Base-by-base conservation (phyloP, 2,329 filamentous ascomycete species). In the Biscogniauxia marginata region DNA sequence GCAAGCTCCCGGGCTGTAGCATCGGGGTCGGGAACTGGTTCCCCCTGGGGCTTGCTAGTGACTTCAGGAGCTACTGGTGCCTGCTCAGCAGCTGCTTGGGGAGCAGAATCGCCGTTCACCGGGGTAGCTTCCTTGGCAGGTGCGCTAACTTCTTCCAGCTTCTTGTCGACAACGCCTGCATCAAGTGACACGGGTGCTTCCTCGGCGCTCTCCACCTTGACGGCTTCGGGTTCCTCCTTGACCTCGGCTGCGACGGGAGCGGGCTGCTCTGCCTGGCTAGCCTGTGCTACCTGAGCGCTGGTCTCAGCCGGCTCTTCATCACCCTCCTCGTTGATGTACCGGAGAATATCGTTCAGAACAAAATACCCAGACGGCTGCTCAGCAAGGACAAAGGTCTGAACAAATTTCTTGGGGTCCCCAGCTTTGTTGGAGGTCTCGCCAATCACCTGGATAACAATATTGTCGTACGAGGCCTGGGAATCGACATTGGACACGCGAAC, bases 401-500 rank as follows among this genome's bases (percentile, higher is more conserved):
- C 89, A 71, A 99, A 99, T 75, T 97, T 97, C 80, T 90, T 93
- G 69, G 93, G 91, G 57, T 95, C 90, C 62, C 88, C 87, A 49
- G 85, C 86, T 76, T 96, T 96, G 84, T 96, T 97, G 68, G 93
- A 96, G 69, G 95, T 96, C 77, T 98, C 93, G 63, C 95, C 95
- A 71, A 99, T 97, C 68, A 98, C 95, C 75, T 96, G 93, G 69
- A 99, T 96, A 67, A 99, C 87, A 66, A 99, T 98, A 78, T 93
- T 96, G 60, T 93, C 86, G 73, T 87, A 89, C 8, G 93, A 97
- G 61, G 89, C 88, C 77, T 99, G 93, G 18, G 93, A 93, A 76
- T 99, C 95, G 70, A 99, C 95, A 71, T 99, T 99, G 74, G 93
- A 90, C 67, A 99, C 90, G 72, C 95, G 91, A 70, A 99, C 93